Evolutionary conservation across 2,329 filamentous ascomycete species (phyloP).

Genomic region (Fusarium mangiferae): DNA sequence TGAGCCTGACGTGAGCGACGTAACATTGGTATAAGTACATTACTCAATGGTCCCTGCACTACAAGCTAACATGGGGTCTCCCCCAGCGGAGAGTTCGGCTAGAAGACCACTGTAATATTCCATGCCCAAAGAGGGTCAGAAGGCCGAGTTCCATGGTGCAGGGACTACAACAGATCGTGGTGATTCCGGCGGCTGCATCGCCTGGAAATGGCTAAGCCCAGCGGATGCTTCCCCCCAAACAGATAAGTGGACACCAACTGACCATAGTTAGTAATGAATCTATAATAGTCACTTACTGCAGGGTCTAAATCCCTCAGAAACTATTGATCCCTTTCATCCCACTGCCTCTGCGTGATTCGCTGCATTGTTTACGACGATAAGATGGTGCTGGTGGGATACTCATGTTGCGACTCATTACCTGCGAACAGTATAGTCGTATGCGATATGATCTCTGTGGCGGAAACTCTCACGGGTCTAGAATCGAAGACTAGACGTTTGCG

Average conservation of each 20-base stretch:
- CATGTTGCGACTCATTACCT: background rate
- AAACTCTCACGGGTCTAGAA: background rate
- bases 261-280: background rate
- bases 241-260: background rate
- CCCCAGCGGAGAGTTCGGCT: background rate
- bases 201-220: background rate
- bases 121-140: background rate
- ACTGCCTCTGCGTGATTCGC: background rate
- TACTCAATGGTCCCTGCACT: background rate
- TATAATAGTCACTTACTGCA: background rate
- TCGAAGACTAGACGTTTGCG: background rate
- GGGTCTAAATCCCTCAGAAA: background rate
- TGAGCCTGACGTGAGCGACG: background rate
- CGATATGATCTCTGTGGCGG: background rate
- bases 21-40: background rate
- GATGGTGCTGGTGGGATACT: background rate
- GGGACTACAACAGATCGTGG: background rate
- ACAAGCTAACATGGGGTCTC: background rate
- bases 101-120: background rate
- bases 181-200: conserved; percentile 6
- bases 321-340: background rate
- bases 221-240: background rate
- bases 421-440: background rate
- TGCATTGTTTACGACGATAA: background rate
- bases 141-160: background rate